phyloP scores from a whole-genome alignment of 1,284 basidiomycete species.

The Puccinia triticina region DNA sequence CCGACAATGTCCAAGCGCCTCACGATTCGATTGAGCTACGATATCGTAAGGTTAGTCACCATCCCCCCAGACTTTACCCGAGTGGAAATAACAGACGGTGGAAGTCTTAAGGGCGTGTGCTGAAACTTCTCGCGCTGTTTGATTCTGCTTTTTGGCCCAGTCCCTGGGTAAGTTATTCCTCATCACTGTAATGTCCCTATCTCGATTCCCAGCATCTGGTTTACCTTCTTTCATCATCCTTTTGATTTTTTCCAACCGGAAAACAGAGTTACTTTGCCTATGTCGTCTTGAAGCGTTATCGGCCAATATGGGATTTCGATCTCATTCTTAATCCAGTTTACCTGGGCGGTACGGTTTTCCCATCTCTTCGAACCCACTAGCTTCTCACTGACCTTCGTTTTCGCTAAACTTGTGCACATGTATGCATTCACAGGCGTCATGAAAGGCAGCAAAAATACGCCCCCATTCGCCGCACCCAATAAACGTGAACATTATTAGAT shows the following conservation, averaged over 20 bases:
- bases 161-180: constrained; percentile 3
- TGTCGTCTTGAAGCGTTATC: constrained; percentile 36
- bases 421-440: constrained; percentile 22
- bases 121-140: background rate
- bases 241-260: background rate
- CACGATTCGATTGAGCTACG: constrained; percentile 39
- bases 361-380: background rate
- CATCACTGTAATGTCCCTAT: background rate
- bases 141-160: background rate
- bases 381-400: background rate
- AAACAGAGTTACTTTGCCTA: constrained; percentile 44
- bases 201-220: background rate
- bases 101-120: background rate
- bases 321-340: constrained; percentile 35
- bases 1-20: background rate
- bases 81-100: background rate
- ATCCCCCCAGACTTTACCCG: background rate
- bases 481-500: constrained; percentile 6
- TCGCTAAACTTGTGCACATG: background rate
- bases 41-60: constrained; percentile 36
- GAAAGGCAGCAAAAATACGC: constrained; percentile 24
- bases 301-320: constrained; percentile 23
- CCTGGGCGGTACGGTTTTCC: constrained; percentile 13
- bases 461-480: constrained; percentile 34
- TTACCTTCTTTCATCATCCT: background rate